A percentile compares a stretch with the other conserved stretches of the same genome.
phyloP scores from a whole-genome alignment of 1,284 basidiomycete genomes.

The Mycena sp. region DNA sequence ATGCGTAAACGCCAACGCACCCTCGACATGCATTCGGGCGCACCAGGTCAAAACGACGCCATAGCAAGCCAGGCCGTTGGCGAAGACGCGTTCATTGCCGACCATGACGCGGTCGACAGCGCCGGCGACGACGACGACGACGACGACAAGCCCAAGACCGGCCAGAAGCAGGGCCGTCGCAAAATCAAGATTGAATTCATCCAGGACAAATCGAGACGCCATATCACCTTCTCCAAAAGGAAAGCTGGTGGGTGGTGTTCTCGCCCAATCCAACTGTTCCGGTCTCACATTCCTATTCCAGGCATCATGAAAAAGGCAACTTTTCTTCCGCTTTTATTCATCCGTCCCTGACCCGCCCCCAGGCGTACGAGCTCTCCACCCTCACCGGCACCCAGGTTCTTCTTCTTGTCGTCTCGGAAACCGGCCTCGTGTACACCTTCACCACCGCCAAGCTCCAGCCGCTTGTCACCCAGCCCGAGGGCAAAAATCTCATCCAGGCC shows the following conservation, averaged over 20 bases:
- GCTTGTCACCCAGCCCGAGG: conserved; percentile 95
- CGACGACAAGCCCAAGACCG: conserved; percentile 76
- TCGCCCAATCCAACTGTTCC: conserved; percentile 45
- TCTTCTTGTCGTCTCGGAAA: conserved; percentile 97
- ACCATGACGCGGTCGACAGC: conserved; percentile 78
- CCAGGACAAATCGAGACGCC: conserved; percentile 97
- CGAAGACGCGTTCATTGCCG: conserved; percentile 81
- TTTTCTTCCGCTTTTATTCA: conserved; percentile 50
- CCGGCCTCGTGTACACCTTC: conserved; percentile 98
- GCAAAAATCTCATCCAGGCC: conserved; percentile 97
- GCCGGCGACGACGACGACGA: conserved; percentile 83
- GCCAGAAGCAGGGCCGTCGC: conserved; percentile 92
- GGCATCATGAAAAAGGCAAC: conserved; percentile 98
- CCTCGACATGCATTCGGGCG: conserved; percentile 58
- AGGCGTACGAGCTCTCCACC: conserved; percentile 98
- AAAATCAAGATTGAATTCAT: conserved; percentile 99
- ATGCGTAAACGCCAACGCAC: conserved; percentile 76
- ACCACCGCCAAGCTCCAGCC: conserved; percentile 98
- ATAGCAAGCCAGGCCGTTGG: conserved; percentile 46
- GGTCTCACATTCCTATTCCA: conserved; percentile 62
- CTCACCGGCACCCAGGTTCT: conserved; percentile 98
- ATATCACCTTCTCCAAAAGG: conserved; percentile 99
- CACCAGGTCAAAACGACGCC: conserved; percentile 30
- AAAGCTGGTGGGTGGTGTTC: conserved; percentile 86
- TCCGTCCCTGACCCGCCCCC: conserved; percentile 25